These are phyloP conservation scores for Trichoderma brevicompactum DNA, from an alignment of 2,329 filamentous ascomycete species.

Conservation along the genomic window DNA sequence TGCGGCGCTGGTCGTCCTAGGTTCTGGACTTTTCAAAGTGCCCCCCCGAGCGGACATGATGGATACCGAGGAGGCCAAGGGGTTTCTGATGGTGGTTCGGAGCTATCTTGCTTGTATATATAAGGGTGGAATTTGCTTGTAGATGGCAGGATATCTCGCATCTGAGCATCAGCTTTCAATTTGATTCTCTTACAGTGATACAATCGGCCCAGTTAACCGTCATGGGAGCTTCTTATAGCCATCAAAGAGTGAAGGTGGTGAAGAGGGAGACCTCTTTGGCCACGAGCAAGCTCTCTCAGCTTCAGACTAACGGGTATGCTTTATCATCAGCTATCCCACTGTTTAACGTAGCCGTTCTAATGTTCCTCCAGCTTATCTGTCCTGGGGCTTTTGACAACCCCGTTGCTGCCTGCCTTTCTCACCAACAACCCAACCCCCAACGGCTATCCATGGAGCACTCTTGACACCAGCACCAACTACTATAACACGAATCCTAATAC, in stretches of 20 bases:
- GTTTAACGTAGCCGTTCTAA: neutral
- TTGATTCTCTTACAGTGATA: neutral
- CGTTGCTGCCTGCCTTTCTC: conserved; percentile 49
- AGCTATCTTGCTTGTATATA: conserved; percentile 7
- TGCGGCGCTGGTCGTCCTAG: no score
- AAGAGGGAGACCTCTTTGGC: conserved; percentile 5
- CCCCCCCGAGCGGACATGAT: neutral
- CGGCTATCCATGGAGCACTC: conserved; percentile 57
- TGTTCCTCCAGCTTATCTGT: conserved; percentile 42
- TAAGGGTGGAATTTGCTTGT: neutral
- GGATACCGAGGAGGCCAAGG: neutral
- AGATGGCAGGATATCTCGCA: neutral
- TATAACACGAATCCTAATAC: conserved; percentile 55
- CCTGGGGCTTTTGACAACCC: conserved; percentile 47
- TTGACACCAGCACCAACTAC: conserved; percentile 54
- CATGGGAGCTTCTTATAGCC: conserved; percentile 27
- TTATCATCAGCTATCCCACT: neutral
- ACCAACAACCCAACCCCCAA: conserved; percentile 54
- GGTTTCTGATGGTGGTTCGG: neutral
- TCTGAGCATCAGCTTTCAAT: neutral
- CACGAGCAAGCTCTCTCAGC: conserved; percentile 38
- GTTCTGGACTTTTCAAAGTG: neutral
- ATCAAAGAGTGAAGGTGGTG: neutral
- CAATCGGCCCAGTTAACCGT: neutral
- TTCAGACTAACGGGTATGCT: conserved; percentile 47